Evolutionary conservation across 148 eudicot genomes (phyloP).

Genomic region (Selenicereus undatus): DNA sequence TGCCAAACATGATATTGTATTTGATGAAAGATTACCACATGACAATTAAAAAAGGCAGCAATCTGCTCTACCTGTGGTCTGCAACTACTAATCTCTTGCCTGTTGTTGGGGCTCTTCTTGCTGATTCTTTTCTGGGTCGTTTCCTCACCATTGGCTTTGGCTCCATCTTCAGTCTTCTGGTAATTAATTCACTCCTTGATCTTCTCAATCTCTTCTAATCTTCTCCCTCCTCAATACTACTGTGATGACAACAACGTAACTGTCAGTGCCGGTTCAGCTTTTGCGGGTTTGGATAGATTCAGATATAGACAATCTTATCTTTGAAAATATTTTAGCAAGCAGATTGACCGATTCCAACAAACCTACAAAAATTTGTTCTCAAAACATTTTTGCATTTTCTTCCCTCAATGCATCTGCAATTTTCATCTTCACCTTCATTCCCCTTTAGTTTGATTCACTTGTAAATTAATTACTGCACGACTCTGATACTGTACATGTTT

Average conservation of each 20-base stretch:
- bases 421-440: background rate
- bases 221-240: background rate
- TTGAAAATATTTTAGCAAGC: too few relatives aligned
- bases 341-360: too few relatives aligned
- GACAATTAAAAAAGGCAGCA: slow-evolving; percentile 48
- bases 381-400: too few relatives aligned
- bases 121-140: slow-evolving; percentile 80
- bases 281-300: too few relatives aligned
- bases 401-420: too few relatives aligned
- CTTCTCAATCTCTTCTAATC: too few relatives aligned
- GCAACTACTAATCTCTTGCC: slow-evolving; percentile 78
- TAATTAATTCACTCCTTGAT: slow-evolving; percentile 20
- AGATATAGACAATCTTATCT: too few relatives aligned
- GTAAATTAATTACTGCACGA: background rate
- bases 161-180: slow-evolving; percentile 60
- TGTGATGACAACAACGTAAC: too few relatives aligned
- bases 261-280: too few relatives aligned
- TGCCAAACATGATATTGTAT: slow-evolving; percentile 76
- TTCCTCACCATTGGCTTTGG: slow-evolving; percentile 74
- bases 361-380: too few relatives aligned
- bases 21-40: slow-evolving; percentile 63
- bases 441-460: background rate
- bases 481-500: background rate
- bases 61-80: slow-evolving; percentile 54
- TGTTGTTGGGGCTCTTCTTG: slow-evolving; percentile 63